A percentile compares a stretch with the other conserved stretches of the same genome.
Conservation (phyloP, 2,329 filamentous ascomycete species). For the Aspergillus uvarum region DNA sequence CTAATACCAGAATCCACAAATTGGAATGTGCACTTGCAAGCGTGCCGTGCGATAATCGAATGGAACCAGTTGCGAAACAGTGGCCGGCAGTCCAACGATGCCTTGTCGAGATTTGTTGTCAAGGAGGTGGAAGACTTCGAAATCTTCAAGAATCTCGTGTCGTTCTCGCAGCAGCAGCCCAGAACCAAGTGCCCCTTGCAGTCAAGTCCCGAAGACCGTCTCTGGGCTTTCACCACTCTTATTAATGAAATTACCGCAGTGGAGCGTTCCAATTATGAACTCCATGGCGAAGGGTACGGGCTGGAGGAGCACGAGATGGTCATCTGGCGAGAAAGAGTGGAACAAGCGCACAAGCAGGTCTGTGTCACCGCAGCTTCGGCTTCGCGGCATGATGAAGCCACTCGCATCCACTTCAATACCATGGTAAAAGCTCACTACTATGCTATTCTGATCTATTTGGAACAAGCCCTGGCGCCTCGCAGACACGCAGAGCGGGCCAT, state of each 20-base stretch:
- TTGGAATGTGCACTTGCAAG: slow-evolving; percentile 18
- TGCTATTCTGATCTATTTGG: slow-evolving; percentile 24
- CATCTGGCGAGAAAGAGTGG: slow-evolving; percentile 11
- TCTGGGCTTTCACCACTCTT: slow-evolving; percentile 13
- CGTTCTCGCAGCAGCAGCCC: not conserved
- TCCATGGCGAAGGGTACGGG: not conserved
- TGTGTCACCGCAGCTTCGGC: not conserved
- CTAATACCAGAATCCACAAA: slow-evolving; percentile 17
- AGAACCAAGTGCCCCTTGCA: not conserved
- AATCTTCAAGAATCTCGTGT: slow-evolving; percentile 13
- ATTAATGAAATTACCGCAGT: slow-evolving; percentile 14
- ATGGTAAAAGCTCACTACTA: slow-evolving; percentile 21
- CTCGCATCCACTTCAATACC: slow-evolving; percentile 8
- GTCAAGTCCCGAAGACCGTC: slow-evolving; percentile 4
- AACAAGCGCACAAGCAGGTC: slow-evolving; percentile 12
- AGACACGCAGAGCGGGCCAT: not conserved
- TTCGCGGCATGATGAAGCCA: not conserved
- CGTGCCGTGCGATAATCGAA: slow-evolving; percentile 19
- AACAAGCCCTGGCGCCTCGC: slow-evolving; percentile 20
- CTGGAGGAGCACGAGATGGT: slow-evolving; percentile 5
- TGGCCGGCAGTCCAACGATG: not conserved
- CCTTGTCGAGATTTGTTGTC: slow-evolving; percentile 12
- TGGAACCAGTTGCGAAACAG: slow-evolving; percentile 3
- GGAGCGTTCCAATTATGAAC: slow-evolving; percentile 11
- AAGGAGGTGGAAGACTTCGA: slow-evolving; percentile 21